Evolutionary conservation across 805 yeast genomes (phyloP), one percentile per base, ranked within the genome.

Genomic region (Barnettozyma salicaria): DNA sequence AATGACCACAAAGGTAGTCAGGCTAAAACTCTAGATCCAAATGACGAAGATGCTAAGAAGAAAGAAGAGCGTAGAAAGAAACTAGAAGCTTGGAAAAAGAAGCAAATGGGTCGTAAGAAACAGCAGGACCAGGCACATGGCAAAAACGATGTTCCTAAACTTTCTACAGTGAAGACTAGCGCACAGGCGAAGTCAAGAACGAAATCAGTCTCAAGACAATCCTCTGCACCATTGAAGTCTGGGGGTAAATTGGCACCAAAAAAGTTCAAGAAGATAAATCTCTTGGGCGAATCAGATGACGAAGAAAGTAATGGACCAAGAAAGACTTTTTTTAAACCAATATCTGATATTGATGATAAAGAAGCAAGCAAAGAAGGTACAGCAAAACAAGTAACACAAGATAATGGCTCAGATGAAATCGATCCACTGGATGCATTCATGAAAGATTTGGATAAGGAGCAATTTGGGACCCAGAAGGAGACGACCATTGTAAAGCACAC

Each of bases 21-120:
- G 29, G 27, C 32, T n/a, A 40, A 36, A 39, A 10, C 30, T 12
- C 19, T 30, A 16, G 45, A 20, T 20, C 30, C 24, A 12, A 53
- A 43, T 18, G 27, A 36, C 19, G n/a, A 4, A 19, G 38, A 36
- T 19, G 37, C 37, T 10, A 32, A 25, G 11, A 50, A 48, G 44
- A 49, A 46, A 36, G 44, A 39, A 18, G 60, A 57, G 27, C 59
- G 70, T 30, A 63, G 61, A 30, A 54, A 57, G 42, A 63, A 69
- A 40, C 50, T 74, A 0, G 73, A 69, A 39, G 75, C 72, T 19
- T 76, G 80, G 80, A 74, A 72, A 53, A 61, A 55, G 58, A 66
- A 63, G 45, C 64, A 60, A 39, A 49, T 45, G 18, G 54, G 45
- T 37, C 29, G 44, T 35, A 58, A 47, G 53, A 52, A 27, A 34